Base-by-base conservation (phyloP, 108 stramenopile genomes). In the Schizochytrium sp. region DNA sequence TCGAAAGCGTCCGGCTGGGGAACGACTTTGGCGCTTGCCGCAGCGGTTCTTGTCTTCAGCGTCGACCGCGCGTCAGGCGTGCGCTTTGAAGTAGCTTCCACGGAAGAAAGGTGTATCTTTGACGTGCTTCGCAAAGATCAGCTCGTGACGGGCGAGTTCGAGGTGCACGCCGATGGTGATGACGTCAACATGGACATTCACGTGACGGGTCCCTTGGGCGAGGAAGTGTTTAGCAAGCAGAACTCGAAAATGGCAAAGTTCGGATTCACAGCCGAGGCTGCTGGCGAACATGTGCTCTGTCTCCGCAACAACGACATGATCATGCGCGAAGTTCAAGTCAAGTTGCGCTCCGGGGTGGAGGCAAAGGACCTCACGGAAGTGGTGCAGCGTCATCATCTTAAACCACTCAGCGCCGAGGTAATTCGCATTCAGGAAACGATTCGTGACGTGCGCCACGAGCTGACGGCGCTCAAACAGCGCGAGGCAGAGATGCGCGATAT, bases 131-230 rank as follows among this genome's bases (percentile, higher is more conserved):
- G 76, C 48, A 83, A 83, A 23, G 76, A 83, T 23, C 76, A 83
- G 76, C 76, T 83, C 12, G 76, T 23, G n/a, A 83, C 76, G n/a
- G 76, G 76, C 19, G 76, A 83, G 51, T 83, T 53, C 51, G 45
- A 47, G n/a, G 76, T 83, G n/a, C 45, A 83, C 10, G 51, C 45
- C 12, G 76, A 83, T 6, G 45, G 48, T 14, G 45, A 47, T 8
- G 76, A 83, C 48, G 76, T 83, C 10, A 83, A 53, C 28, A 53
- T 83, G 76, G 23, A 83, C 51, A 53, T 83, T 4, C 76, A 83
- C 48, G 76, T 83, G 76, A 47, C 48, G 19, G 76, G 76, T 45
- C 76, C 76, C n/a, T 45, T 21, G 6, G 76, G 76, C 16, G 76
- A 83, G 51, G 76, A 83, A 28, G 48, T 83, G 16, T 83, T 83